Evolutionary conservation across 2,329 filamentous ascomycete genomes (phyloP).

Genomic region (Phaeosphaeriaceae sp.): DNA sequence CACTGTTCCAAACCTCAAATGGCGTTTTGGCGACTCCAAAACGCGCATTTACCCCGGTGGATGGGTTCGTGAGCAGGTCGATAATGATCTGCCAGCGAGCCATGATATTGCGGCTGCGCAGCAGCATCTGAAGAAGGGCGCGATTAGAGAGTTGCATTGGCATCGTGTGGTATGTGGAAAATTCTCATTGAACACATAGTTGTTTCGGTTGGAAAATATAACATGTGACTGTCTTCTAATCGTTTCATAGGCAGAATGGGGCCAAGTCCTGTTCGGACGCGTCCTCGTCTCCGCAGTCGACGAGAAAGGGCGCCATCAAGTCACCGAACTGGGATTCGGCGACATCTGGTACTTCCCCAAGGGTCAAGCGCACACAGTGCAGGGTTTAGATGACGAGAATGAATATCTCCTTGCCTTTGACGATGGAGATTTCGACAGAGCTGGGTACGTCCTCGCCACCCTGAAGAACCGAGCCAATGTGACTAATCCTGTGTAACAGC

Average conservation of each 20-base stretch:
- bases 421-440: slow-evolving; percentile 69
- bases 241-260: slow-evolving; percentile 67
- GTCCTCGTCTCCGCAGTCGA: slow-evolving; percentile 68
- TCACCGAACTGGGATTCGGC: slow-evolving; percentile 64
- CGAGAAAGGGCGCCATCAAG: slow-evolving; percentile 64
- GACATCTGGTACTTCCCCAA: slow-evolving; percentile 76
- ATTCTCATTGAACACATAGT: too few species aligned
- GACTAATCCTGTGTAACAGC: slow-evolving; percentile 29
- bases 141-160: slow-evolving; percentile 73
- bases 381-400: slow-evolving; percentile 70
- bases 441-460: slow-evolving; percentile 53
- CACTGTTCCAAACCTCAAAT: slow-evolving; percentile 69
- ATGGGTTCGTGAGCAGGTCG: slow-evolving; percentile 71
- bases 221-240: not conserved
- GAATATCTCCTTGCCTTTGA: slow-evolving; percentile 73
- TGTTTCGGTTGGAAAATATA: not conserved
- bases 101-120: slow-evolving; percentile 72
- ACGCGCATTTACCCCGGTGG: slow-evolving; percentile 68
- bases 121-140: slow-evolving; percentile 71
- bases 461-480: not conserved
- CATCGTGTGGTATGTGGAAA: slow-evolving; percentile 64
- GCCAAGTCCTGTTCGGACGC: slow-evolving; percentile 65
- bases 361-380: slow-evolving; percentile 68
- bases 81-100: slow-evolving; percentile 70
- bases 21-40: slow-evolving; percentile 73